phyloP scores from a whole-genome alignment of 1,284 basidiomycete species.

The Violaceomyces palustris region DNA sequence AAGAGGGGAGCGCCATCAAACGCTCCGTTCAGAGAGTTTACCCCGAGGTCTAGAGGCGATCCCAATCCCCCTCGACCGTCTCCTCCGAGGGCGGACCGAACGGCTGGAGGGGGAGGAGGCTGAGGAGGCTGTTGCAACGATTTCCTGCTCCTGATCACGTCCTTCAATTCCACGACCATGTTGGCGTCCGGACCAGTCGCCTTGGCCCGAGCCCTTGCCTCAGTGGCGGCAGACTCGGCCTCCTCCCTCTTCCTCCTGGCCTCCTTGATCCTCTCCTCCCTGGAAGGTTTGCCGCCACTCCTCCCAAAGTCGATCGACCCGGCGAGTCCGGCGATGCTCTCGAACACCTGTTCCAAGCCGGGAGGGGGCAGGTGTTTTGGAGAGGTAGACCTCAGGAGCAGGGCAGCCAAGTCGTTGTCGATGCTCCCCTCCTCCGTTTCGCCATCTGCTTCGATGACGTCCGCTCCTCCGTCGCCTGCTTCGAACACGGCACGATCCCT shows the following conservation, averaged over 20 bases:
- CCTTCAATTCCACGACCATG: conserved; percentile 36
- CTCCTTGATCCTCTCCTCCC: conserved; percentile 38
- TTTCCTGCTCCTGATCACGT: conserved; percentile 26
- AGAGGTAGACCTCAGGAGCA: conserved; percentile 29
- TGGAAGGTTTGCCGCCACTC: conserved; percentile 10
- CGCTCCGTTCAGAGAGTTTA: too few relatives aligned
- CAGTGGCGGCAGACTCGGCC: conserved; percentile 6
- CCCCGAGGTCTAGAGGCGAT: too few relatives aligned
- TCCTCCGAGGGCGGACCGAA: not conserved
- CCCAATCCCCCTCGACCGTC: not conserved
- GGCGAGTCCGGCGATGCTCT: conserved; percentile 34
- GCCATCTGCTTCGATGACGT: not conserved
- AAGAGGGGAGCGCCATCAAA: too few relatives aligned
- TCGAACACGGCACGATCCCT: not conserved
- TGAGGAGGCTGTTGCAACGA: conserved; percentile 12
- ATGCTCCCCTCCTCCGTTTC: conserved; percentile 22
- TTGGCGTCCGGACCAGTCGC: conserved; percentile 14
- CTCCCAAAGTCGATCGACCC: conserved; percentile 2
- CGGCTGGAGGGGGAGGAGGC: conserved; percentile 1
- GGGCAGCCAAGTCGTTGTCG: conserved; percentile 13
- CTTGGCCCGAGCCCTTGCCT: conserved; percentile 2
- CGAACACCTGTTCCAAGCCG: conserved; percentile 45
- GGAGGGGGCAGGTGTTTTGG: conserved; percentile 37
- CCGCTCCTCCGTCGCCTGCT: not conserved
- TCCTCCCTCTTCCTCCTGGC: conserved; percentile 14